These are phyloP conservation scores for Rhodosporidiobolus odoratus DNA, from an alignment of 768 basidiomycete species.

Conservation along the genomic window DNA sequence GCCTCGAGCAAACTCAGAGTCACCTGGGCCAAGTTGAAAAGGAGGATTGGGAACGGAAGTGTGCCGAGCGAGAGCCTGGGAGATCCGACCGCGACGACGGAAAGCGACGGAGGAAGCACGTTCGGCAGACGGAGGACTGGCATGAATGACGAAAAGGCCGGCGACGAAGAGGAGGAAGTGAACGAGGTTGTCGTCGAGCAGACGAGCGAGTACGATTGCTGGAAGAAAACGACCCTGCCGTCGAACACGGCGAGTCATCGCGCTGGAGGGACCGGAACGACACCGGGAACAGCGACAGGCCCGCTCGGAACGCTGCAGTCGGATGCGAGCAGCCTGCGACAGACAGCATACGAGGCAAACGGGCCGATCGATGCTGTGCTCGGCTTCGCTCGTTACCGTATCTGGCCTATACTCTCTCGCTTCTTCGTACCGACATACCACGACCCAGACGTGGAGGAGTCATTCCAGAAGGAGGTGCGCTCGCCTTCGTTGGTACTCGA, in stretches of 20 bases:
- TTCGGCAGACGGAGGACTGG: conserved; percentile 42
- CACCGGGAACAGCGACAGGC: conserved; percentile 46
- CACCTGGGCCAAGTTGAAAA: conserved; percentile 56
- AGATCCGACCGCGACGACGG: conserved; percentile 35
- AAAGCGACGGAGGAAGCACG: conserved; percentile 15
- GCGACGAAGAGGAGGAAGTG: conserved; percentile 17
- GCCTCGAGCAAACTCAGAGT: conserved; percentile 36
- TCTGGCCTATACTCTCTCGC: conserved; percentile 18
- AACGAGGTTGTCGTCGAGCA: conserved; percentile 74
- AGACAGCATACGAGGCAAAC: conserved; percentile 30
- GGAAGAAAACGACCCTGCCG: conserved; percentile 52
- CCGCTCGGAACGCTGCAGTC: conserved; percentile 25
- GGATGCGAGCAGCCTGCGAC: conserved; percentile 17
- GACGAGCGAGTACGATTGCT: conserved; percentile 45
- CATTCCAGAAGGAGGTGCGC: conserved; percentile 57
- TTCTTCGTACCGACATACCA: conserved; percentile 53
- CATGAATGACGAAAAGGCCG: conserved; percentile 37
- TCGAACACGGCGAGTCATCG: conserved; percentile 54
- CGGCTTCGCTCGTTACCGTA: conserved; percentile 25
- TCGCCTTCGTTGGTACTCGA: background rate
- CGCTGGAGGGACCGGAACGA: conserved; percentile 43
- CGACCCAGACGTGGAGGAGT: conserved; percentile 56
- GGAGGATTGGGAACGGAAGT: conserved; percentile 57
- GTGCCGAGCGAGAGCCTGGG: conserved; percentile 47
- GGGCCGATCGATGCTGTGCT: conserved; percentile 11